A percentile compares a stretch with the other conserved stretches of the same genome.
Conservation (phyloP, 257 asterid species). For the Scutellaria minor region DNA sequence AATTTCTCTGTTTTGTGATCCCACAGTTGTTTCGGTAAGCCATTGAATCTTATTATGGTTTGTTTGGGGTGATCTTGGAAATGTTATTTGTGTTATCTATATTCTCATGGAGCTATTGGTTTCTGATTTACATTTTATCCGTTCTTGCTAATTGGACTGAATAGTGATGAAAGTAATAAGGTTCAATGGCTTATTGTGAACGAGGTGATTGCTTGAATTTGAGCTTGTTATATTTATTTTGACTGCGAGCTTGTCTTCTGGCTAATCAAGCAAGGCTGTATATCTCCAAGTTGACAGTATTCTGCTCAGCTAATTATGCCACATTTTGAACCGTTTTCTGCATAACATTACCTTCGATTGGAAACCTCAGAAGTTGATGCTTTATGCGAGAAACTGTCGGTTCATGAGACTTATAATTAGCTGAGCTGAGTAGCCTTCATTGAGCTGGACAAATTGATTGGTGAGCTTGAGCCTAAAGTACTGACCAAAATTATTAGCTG, state of each 20-base stretch:
- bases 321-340: slow-evolving; percentile 30
- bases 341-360: slow-evolving; percentile 35
- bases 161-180: slow-evolving; percentile 9
- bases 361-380: slow-evolving; percentile 38
- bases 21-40: no score
- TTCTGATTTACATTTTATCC: slow-evolving; percentile 3
- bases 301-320: slow-evolving; percentile 59
- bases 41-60: not conserved
- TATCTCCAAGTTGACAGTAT: slow-evolving; percentile 42
- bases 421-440: slow-evolving; percentile 52
- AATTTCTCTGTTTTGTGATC: not conserved
- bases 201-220: slow-evolving; percentile 20
- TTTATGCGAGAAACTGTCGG: slow-evolving; percentile 37
- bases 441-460: slow-evolving; percentile 42
- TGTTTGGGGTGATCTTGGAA: not conserved
- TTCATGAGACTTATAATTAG: slow-evolving; percentile 48
- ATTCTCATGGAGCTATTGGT: not conserved
- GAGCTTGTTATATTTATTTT: slow-evolving; percentile 24
- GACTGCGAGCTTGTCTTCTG: slow-evolving; percentile 43
- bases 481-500: slow-evolving; percentile 31
- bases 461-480: slow-evolving; percentile 50
- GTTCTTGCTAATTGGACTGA: not conserved
- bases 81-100: not conserved
- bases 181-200: slow-evolving; percentile 8
- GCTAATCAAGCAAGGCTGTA: slow-evolving; percentile 46